Base-by-base conservation (phyloP, 129 eudicot species). In the Silybum marianum region DNA sequence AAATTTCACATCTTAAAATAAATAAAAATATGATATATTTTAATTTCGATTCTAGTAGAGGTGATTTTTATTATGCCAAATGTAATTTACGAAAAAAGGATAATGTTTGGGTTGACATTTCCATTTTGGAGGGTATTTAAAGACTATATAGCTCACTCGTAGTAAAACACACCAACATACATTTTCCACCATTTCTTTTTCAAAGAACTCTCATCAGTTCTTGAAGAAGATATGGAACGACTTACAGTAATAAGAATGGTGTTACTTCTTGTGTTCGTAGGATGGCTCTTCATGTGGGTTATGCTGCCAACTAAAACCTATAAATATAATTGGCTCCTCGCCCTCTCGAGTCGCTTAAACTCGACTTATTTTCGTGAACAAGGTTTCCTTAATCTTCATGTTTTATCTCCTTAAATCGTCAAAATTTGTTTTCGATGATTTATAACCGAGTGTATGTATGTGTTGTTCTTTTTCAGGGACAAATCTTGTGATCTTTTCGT, bases 211-310 rank as follows among this genome's bases (percentile, higher is more conserved):
- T 19, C 4, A 32, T 32, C 0, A 14, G 6, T 69, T 6, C 6
- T 48, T 34, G 21, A 71, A 32, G 71, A 73, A 21, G 23, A 32
- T 3, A 88, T 87, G 92, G 78, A 32, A 74, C 54, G 18, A 51
- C 77, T 85, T 30, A 24, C 74, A 76, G 1, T 44, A n/a, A 51
- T 75, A 75, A 88, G 81, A 83, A 68, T 72, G 83, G 18, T 85
- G 60, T 73, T 86, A 66, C 68, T 87, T 23, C 54, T 88, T 34
- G 84, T 90, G 68, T 85, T 90, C 77, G 42, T 84, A 4, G 93
- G 91, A 68, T 90, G 89, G 84, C 81, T 92, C 23, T 71, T 82
- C 42, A 72, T 90, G 66, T 92, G 97, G 97, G 85, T 90, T 75
- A 78, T 92, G 91, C 32, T 90, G 62, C 97, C 97, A 40, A 90